A percentile compares a stretch with the other conserved stretches of the same genome.
Conservation (phyloP, 148 eudicot species). For the Rhododendron ovatum region DNA sequence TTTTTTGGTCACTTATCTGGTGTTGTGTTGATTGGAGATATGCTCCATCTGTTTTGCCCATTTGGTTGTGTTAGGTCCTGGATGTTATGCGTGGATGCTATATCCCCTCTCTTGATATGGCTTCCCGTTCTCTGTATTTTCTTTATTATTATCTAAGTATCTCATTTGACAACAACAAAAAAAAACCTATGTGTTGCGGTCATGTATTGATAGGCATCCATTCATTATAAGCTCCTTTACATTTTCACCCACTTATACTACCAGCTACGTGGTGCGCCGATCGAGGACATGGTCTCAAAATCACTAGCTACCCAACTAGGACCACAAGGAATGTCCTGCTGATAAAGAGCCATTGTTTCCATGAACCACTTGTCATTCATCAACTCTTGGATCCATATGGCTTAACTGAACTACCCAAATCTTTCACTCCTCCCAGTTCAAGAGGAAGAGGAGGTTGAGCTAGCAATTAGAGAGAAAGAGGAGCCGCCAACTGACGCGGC, state of each 20-base stretch:
- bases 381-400: not conserved
- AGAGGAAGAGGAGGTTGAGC: not conserved
- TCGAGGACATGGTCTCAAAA: not conserved
- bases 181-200: too few relatives aligned
- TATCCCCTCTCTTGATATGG: too few relatives aligned
- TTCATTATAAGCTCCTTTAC: not conserved
- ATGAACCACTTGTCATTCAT: conserved; percentile 9
- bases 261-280: not conserved
- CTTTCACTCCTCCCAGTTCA: not conserved
- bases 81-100: too few relatives aligned
- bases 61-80: too few relatives aligned
- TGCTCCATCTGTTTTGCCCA: too few relatives aligned
- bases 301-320: not conserved
- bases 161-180: too few relatives aligned
- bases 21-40: too few relatives aligned
- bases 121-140: too few relatives aligned
- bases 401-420: not conserved
- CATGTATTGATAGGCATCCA: too few relatives aligned
- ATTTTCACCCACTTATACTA: not conserved
- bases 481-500: not conserved
- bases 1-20: too few relatives aligned
- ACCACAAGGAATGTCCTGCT: not conserved
- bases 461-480: not conserved
- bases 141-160: too few relatives aligned
- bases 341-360: conserved; percentile 6